Conservation (phyloP, 2,329 filamentous ascomycete genomes). For the Laburnicola sp. region DNA sequence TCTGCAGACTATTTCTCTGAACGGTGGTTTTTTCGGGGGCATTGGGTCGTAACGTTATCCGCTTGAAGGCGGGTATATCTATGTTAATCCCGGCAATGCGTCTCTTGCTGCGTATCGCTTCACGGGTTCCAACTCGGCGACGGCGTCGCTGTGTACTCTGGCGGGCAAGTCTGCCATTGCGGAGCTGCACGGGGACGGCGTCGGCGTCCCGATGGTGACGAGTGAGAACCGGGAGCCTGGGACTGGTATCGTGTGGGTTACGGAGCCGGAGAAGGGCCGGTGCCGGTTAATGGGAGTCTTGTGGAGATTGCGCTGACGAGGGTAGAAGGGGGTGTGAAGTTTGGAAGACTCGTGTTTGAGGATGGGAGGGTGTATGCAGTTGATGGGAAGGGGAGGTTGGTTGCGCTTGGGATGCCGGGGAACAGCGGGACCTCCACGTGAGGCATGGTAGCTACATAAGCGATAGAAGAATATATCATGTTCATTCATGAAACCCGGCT, state of each 20-base stretch:
- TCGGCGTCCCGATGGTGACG: conserved; percentile 44
- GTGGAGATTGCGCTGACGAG: conserved; percentile 43
- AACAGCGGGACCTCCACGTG: neutral
- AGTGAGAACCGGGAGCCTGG: conserved; percentile 42
- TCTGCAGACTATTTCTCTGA: conserved; percentile 25
- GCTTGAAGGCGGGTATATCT: conserved; percentile 34
- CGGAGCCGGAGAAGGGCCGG: conserved; percentile 48
- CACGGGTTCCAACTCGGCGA: conserved; percentile 12
- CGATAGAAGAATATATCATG: too few species aligned
- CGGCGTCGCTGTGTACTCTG: conserved; percentile 30
- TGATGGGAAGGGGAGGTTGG: conserved; percentile 19
- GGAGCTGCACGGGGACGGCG: conserved; percentile 33
- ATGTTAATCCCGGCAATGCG: conserved; percentile 33
- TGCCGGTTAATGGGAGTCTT: conserved; percentile 45
- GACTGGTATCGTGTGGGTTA: conserved; percentile 43
- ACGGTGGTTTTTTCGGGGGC: conserved; percentile 27
- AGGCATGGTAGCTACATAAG: too few species aligned
- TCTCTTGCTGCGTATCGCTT: conserved; percentile 37
- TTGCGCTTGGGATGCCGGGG: conserved; percentile 10
- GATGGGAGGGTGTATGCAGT: conserved; percentile 34
- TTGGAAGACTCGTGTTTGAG: conserved; percentile 47
- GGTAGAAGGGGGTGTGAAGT: conserved; percentile 47
- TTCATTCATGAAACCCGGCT: too few species aligned
- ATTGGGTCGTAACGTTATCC: conserved; percentile 29
- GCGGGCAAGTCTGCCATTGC: conserved; percentile 30